These are phyloP conservation scores for Mortierella sp. DNA, from an alignment of 371 early-diverging fungal genomes.

Conservation along the genomic window DNA sequence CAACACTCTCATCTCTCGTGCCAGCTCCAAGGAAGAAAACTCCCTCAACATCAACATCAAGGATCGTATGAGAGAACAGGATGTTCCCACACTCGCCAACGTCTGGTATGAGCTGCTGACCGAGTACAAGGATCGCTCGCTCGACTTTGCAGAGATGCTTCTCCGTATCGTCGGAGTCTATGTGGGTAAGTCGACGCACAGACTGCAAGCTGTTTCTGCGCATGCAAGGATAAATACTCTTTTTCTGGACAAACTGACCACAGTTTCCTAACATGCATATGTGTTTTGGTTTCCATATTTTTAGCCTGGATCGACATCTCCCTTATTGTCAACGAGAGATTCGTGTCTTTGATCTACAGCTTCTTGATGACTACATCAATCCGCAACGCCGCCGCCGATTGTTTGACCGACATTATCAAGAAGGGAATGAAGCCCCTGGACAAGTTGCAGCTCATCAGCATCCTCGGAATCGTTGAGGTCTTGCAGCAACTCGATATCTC, in stretches of 20 bases:
- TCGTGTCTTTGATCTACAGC: conserved; percentile 83
- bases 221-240: background rate
- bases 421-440: conserved; percentile 95
- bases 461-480: conserved; percentile 79
- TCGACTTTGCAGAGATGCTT: conserved; percentile 71
- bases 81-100: conserved; percentile 80
- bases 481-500: conserved; percentile 61
- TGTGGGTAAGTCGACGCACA: conserved; percentile 59
- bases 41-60: conserved; percentile 87
- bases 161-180: conserved; percentile 77
- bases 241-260: background rate
- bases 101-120: conserved; percentile 82
- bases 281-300: background rate
- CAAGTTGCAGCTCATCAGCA: conserved; percentile 87
- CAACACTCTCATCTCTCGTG: conserved; percentile 77
- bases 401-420: conserved; percentile 85
- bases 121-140: conserved; percentile 66
- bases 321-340: conserved; percentile 87
- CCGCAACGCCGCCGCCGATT: conserved; percentile 83
- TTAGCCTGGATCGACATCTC: conserved; percentile 95
- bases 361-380: conserved; percentile 71
- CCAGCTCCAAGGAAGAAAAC: conserved; percentile 72
- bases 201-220: background rate
- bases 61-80: conserved; percentile 92
- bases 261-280: background rate